Evolutionary conservation across 2,329 filamentous ascomycete species (phyloP).

Genomic region (Cordyceps tenuipes): DNA sequence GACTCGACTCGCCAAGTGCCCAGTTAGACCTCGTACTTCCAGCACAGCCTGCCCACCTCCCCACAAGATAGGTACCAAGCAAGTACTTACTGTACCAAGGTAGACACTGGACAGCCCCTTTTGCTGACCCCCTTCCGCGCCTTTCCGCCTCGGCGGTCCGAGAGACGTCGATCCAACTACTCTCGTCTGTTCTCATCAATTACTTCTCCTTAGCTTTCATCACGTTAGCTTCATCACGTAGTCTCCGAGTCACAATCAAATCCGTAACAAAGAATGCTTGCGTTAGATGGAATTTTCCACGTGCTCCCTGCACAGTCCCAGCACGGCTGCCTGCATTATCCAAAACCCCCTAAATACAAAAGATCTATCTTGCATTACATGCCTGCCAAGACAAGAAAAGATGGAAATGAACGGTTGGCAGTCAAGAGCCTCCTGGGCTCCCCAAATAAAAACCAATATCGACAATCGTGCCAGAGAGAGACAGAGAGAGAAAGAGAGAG

Average conservation of each 20-base stretch:
- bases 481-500: background rate
- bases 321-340: conserved; percentile 2
- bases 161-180: too few species aligned
- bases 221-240: too few species aligned
- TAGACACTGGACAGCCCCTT: too few species aligned
- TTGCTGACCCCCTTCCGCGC: too few species aligned
- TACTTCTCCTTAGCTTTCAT: too few species aligned
- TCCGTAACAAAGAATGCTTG: background rate
- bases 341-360: conserved; percentile 8
- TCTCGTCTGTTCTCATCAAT: too few species aligned
- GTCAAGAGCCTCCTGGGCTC: conserved; percentile 10
- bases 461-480: conserved; percentile 10
- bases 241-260: too few species aligned
- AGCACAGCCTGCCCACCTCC: background rate
- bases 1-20: too few species aligned
- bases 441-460: conserved; percentile 5
- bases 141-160: too few species aligned
- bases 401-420: background rate
- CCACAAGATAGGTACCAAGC: too few species aligned
- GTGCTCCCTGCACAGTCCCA: background rate
- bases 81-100: too few species aligned
- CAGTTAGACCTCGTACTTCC: too few species aligned
- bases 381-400: conserved; percentile 5
- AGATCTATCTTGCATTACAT: conserved; percentile 10
- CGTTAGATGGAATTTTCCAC: background rate